Evolutionary conservation across 768 basidiomycete species (phyloP), one percentile per base, ranked within the genome.

Genomic region (Amanita muscaria): DNA sequence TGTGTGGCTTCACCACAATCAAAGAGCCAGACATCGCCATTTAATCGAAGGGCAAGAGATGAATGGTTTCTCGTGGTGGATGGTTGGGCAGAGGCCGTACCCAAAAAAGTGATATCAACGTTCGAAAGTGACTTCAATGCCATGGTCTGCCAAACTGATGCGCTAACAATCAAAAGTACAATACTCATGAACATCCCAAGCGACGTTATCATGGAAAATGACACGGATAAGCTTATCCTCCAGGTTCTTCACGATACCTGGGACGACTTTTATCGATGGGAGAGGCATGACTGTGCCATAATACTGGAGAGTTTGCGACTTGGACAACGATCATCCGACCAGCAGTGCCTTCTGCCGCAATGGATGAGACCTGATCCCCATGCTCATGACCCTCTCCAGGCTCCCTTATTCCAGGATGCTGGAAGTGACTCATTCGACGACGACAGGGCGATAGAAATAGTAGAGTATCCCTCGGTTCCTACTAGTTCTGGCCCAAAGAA

Each of bases 1-100:
- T 88, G 87, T 2, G 87, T 88, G 11, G 79, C 85, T 61, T 89
- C 87, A 16, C 87, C 87, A 58, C 87, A 89, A 56, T 89, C 87
- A 53, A 89, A 88, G 5, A 89, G 59, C 87, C 87, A 89, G 44
- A 86, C 77, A 65, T 84, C 78, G 14, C 77, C 69, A 14, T 71
- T 73, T 8, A 88, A 64, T 16, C 79, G 74, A 5, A 89, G 55
- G 2, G 84, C 80, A 6, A 81, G 72, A 3, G 86, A 67, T 27
- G 87, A 88, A 54, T 88, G 86, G 53, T 83, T 86, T 43, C 87
- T 71, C 0, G 87, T 87, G 1, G 74, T 71, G 3, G 87, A 88
- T 3, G 87, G 87, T 51, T 83, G 79, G 2, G 86, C 85, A 15
- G 87, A 88, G 12, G 84, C 83, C 1, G 85, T 89, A 16, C 87